phyloP scores from a whole-genome alignment of 1,139 yeast species.

The Ogataea hybrid region DNA sequence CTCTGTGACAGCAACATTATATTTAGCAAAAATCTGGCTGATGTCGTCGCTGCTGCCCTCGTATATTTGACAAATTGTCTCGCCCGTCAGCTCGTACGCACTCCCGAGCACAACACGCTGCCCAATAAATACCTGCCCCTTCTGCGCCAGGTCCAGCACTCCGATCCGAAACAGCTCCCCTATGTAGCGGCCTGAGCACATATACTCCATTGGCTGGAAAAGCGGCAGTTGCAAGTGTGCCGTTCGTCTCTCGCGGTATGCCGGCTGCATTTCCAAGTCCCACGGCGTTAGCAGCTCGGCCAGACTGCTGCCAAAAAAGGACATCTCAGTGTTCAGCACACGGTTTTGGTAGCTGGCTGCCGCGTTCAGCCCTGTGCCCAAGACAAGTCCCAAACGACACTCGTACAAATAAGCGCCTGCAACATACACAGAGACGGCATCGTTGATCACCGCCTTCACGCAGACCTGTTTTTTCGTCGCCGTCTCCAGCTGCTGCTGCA shows the following conservation, averaged over 20 bases:
- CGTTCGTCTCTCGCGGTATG: conserved; percentile 1
- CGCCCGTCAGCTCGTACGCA: conserved; percentile 25
- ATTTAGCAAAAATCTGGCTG: conserved; percentile 5
- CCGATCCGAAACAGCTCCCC: conserved; percentile 50
- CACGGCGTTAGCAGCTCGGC: conserved; percentile 4
- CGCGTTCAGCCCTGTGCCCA: conserved; percentile 36
- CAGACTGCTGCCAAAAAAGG: conserved; percentile 32
- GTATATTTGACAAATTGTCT: conserved; percentile 19
- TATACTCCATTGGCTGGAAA: conserved; percentile 54
- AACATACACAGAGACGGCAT: conserved; percentile 32
- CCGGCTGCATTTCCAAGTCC: conserved; percentile 14
- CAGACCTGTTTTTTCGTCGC: conserved; percentile 17
- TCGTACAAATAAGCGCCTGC: conserved; percentile 29
- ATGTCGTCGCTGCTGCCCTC: conserved; percentile 13
- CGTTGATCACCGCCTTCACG: conserved; percentile 33
- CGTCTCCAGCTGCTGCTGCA: conserved; percentile 35
- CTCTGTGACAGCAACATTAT: conserved; percentile 1
- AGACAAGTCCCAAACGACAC: conserved; percentile 31
- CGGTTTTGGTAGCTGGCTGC: conserved; percentile 23
- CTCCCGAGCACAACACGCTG: conserved; percentile 1
- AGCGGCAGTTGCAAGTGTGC: conserved; percentile 32
- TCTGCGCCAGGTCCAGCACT: conserved; percentile 36
- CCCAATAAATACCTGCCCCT: conserved; percentile 35
- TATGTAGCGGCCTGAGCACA: conserved; percentile 56
- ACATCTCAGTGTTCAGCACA: conserved; percentile 33